Evolutionary conservation across 2,329 filamentous ascomycete genomes (phyloP).

Genomic region (Botrytis fabae): DNA sequence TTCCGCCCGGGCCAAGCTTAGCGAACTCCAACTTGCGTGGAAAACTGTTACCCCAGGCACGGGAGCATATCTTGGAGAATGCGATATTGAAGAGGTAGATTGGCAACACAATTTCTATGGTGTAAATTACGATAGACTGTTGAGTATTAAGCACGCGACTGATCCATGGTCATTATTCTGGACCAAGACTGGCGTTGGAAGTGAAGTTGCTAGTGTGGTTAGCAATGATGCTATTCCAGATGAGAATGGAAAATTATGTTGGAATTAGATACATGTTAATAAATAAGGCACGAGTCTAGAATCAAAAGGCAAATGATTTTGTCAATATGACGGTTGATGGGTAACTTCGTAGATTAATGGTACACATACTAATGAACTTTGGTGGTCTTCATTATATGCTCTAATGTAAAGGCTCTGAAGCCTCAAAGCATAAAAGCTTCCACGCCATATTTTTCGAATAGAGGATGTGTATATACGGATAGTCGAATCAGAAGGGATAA

Average conservation of each 20-base stretch:
- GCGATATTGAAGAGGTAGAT: constrained; percentile 24
- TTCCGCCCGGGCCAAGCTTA: constrained; percentile 23
- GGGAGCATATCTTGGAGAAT: constrained; percentile 25
- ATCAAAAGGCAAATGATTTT: background rate
- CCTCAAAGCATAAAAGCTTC: background rate
- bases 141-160: constrained; percentile 26
- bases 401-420: background rate
- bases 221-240: constrained; percentile 15
- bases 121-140: constrained; percentile 24
- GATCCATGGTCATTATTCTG: constrained; percentile 30
- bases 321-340: background rate
- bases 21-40: constrained; percentile 24
- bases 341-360: background rate
- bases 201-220: constrained; percentile 43
- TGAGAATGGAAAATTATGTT: constrained; percentile 22
- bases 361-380: background rate
- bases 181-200: constrained; percentile 27
- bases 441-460: background rate
- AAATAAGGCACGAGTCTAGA: background rate
- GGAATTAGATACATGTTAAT: background rate
- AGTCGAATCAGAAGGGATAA: background rate
- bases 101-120: constrained; percentile 45
- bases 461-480: background rate
- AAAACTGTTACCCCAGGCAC: constrained; percentile 25
- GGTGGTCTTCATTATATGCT: background rate